Conservation (phyloP, 495 filamentous ascomycete species). For the Aspergillus sparsus region DNA sequence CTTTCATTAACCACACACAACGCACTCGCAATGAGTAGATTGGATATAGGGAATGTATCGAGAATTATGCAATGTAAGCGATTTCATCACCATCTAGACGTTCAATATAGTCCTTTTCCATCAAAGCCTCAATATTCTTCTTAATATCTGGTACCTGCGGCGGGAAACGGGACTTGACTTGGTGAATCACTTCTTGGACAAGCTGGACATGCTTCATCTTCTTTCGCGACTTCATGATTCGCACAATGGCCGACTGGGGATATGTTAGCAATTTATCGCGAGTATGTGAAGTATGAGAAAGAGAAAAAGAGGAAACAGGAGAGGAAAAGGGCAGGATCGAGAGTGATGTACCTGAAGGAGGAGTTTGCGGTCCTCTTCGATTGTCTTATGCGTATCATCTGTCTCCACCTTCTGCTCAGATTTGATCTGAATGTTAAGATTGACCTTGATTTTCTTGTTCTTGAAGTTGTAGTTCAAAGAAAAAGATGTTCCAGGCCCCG, state of each 20-base stretch:
- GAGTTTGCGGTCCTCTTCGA: constrained; percentile 96
- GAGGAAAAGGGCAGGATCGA: too few species aligned
- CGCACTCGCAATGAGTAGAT: constrained; percentile 8
- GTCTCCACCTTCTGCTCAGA: constrained; percentile 92
- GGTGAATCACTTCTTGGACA: constrained; percentile 89
- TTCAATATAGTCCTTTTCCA: constrained; percentile 99
- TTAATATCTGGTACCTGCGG: constrained; percentile 96
- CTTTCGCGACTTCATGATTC: constrained; percentile 99
- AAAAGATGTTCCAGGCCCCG: constrained; percentile 73
- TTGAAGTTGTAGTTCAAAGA: constrained; percentile 91
- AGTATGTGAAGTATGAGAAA: constrained; percentile 6
- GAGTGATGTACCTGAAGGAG: constrained; percentile 81
- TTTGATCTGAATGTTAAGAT: constrained; percentile 92
- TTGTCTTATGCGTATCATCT: constrained; percentile 98
- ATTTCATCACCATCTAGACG: constrained; percentile 91
- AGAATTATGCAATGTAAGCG: constrained; percentile 74
- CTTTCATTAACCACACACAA: constrained; percentile 2
- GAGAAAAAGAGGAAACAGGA: constrained; percentile 1
- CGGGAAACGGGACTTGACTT: constrained; percentile 91
- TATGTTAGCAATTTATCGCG: constrained; percentile 28
- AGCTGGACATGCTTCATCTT: constrained; percentile 95
- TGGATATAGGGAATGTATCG: constrained; percentile 6
- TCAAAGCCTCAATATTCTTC: constrained; percentile 97
- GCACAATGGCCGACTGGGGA: constrained; percentile 88
- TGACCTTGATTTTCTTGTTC: constrained; percentile 95